Evolutionary conservation across 495 filamentous ascomycete species (phyloP), one percentile per base, ranked within the genome.

Genomic region (Apodospora peruviana): DNA sequence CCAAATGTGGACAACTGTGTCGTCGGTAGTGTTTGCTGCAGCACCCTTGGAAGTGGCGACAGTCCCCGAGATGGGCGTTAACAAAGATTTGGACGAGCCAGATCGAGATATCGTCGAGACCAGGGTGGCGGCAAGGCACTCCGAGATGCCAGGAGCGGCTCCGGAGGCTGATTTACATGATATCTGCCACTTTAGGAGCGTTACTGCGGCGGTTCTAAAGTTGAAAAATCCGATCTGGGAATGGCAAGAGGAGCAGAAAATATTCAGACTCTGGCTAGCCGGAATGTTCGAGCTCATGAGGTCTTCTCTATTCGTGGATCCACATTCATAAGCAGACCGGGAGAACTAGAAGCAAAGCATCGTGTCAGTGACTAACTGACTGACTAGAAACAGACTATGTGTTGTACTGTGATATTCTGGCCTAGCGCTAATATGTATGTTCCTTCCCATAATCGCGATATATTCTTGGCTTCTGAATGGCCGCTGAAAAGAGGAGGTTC

Each of bases 391-490:
- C 16, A 9, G 16, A n/a, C n/a, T n/a, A n/a, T n/a, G n/a, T n/a
- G n/a, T n/a, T n/a, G n/a, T n/a, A n/a, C n/a, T n/a, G n/a, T n/a
- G n/a, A n/a, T n/a, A n/a, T n/a, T n/a, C n/a, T n/a, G n/a, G n/a
- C n/a, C n/a, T n/a, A n/a, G n/a, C n/a, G n/a, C n/a, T n/a, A 17
- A 45, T 18, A 48, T n/a, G 40, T 8, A 83, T 86, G 77, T 87
- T 60, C 76, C 81, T 83, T n/a, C 81, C 62, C 56, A 59, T 66
- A 74, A 75, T 75, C 76, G 75, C 77, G 70, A 53, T 64, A 59
- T 64, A 68, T 62, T 67, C 67, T 71, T 45, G 42, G 74, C 75
- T 76, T 62, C 61, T 63, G 69, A 70, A 65, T 56, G 52, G 61
- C 56, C 57, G 65, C 66, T 75, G 75, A 75, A 80, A 73, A 43